Base-by-base conservation (phyloP, 2,329 filamentous ascomycete species). In the Penicillium hesseltinei region DNA sequence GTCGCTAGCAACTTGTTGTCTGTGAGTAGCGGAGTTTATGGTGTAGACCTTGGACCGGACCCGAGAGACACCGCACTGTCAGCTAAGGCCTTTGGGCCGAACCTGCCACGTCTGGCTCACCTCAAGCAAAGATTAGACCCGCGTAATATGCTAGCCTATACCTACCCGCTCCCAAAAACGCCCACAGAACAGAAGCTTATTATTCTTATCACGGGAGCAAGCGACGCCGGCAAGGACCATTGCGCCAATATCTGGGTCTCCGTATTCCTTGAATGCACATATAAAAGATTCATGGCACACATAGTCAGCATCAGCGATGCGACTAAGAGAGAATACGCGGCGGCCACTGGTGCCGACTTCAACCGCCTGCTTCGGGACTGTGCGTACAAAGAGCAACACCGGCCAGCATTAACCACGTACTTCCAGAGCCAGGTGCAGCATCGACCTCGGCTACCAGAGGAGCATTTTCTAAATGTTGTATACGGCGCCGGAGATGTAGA, bases 11-110 rank as follows among this genome's bases (percentile, higher is more conserved):
- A 76, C 13, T 69, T 88, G 67, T 64, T 85, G 56, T 76, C 83
- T 10, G 56, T 81, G 38, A 80, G 80, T 62, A 69, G 42, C 47
- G 85, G 85, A 62, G 77, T 68, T 8, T 88, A 88, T 63, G 72
- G 81, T 27, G 84, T 85, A 4, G 85, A 88, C 63, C 82, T 88
- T 25, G 85, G 85, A 11, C 84, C 84, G 3, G 84, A 88, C 60
- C 82, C 83, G 0, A 73, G 84, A 75, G 86, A 88, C 62, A 68
- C 70, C 0, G 58, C 56, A 1, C 74, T 88, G 19, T 83, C 82
- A 0, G 63, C 63, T 5, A 76, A 73, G 59, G 84, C 85, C 42
- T 88, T 88, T 74, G 84, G 84, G 8, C 72, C 71, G 2, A 88
- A 88, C 62, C 59, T 62, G 11, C 62, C 64, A 6, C 81, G 80